A percentile compares a stretch with the other conserved stretches of the same genome.
These are phyloP conservation scores for Anthracocystis walkeri DNA, from an alignment of 1,284 basidiomycete genomes.

Conservation along the genomic window DNA sequence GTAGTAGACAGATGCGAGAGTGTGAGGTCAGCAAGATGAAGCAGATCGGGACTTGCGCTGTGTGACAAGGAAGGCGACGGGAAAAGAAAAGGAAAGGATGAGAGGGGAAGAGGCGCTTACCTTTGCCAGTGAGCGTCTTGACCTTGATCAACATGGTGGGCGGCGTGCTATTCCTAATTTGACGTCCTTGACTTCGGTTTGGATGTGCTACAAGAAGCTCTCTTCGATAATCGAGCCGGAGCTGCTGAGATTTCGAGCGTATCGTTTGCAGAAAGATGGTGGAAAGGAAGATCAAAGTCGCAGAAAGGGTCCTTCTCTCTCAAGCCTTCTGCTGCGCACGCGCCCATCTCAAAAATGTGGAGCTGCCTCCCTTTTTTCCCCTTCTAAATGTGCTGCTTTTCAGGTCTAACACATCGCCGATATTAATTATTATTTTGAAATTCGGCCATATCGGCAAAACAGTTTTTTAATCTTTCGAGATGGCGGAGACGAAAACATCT, in stretches of 20 bases:
- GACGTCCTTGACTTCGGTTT: background rate
- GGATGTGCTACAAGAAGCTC: background rate
- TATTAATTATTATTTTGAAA: background rate
- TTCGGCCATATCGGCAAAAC: conserved; percentile 12
- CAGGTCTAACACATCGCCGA: background rate
- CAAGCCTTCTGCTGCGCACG: background rate
- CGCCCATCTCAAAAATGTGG: conserved; percentile 1
- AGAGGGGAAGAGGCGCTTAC: conserved; percentile 71
- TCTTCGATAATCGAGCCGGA: background rate
- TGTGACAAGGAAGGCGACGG: background rate
- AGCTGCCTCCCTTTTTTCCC: background rate
- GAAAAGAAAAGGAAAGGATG: background rate
- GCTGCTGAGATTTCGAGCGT: background rate
- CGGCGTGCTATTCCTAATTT: background rate
- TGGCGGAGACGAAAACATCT: too few species aligned
- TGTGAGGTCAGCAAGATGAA: background rate
- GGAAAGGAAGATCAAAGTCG: background rate
- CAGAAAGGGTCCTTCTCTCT: conserved; percentile 4
- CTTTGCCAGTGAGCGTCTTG: conserved; percentile 91
- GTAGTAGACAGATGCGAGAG: background rate
- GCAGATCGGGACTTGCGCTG: too few species aligned
- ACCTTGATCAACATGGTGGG: conserved; percentile 67
- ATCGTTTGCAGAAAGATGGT: background rate
- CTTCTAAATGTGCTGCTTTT: too few species aligned
- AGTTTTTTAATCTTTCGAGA: too few species aligned